Evolutionary conservation across 2,329 filamentous ascomycete species (phyloP).

Genomic region (Talaromyces sp.): DNA sequence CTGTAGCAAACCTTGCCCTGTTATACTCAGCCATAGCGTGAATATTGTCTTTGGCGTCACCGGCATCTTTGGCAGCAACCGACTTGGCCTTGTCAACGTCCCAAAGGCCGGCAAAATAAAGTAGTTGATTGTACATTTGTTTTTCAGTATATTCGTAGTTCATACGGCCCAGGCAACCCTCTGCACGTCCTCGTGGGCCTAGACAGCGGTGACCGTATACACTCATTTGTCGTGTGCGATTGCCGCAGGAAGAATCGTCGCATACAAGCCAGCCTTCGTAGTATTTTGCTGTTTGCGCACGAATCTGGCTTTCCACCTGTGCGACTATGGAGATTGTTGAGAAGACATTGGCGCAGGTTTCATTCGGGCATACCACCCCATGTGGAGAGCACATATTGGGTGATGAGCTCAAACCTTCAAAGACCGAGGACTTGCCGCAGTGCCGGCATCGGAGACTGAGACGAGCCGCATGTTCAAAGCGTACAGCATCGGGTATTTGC

Average conservation of each 20-base stretch:
- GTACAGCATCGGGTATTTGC: slow-evolving; percentile 85
- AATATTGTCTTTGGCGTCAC: slow-evolving; percentile 61
- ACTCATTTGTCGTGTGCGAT: slow-evolving; percentile 83
- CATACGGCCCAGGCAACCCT: slow-evolving; percentile 84
- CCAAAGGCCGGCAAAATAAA: slow-evolving; percentile 82
- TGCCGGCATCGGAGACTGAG: slow-evolving; percentile 75
- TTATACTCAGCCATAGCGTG: slow-evolving; percentile 77
- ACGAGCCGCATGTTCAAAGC: slow-evolving; percentile 77
- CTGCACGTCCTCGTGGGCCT: slow-evolving; percentile 77
- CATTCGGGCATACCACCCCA: slow-evolving; percentile 68
- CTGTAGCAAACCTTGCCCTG: slow-evolving; percentile 69
- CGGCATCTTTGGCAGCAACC: slow-evolving; percentile 49
- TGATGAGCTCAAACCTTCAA: slow-evolving; percentile 68
- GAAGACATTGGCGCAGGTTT: slow-evolving; percentile 62
- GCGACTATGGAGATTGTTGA: slow-evolving; percentile 72
- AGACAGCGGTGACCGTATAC: slow-evolving; percentile 90
- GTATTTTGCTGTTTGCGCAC: slow-evolving; percentile 74
- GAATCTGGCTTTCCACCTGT: slow-evolving; percentile 81
- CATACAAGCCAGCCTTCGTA: slow-evolving; percentile 92
- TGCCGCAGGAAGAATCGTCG: slow-evolving; percentile 81
- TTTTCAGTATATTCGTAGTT: slow-evolving; percentile 83
- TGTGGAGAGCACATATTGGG: slow-evolving; percentile 63
- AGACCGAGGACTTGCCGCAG: slow-evolving; percentile 70
- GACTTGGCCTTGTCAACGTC: slow-evolving; percentile 78
- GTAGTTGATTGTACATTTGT: slow-evolving; percentile 87